Percentiles rank a stretch among this genome's conserved stretches.
These are phyloP conservation scores for Corchorus olitorius DNA, from an alignment of 345 rosid species.

Conservation along the genomic window DNA sequence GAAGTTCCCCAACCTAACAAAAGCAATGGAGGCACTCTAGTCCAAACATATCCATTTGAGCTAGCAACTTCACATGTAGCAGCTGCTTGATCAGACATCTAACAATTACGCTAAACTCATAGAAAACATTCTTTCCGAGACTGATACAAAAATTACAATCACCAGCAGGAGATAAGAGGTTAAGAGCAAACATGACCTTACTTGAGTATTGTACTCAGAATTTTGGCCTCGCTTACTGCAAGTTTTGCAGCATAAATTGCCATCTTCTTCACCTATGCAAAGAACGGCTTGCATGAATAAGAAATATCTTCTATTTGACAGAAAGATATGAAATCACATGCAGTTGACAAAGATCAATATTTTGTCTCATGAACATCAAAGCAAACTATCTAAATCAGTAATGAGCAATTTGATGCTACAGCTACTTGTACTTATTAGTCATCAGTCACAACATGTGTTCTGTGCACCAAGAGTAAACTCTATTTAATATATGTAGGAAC, in stretches of 20 bases:
- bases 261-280: constrained; percentile 56
- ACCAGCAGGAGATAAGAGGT: background rate
- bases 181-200: constrained; percentile 26
- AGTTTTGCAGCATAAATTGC: constrained; percentile 41
- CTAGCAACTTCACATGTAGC: background rate
- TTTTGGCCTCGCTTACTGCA: constrained; percentile 42
- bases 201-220: constrained; percentile 27
- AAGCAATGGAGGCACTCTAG: background rate
- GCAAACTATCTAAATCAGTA: background rate
- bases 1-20: background rate
- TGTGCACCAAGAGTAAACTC: background rate
- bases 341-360: constrained; percentile 5
- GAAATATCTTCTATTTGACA: constrained; percentile 8
- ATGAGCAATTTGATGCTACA: background rate
- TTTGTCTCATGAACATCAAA: background rate
- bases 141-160: constrained; percentile 3
- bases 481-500: background rate
- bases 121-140: background rate
- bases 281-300: constrained; percentile 11
- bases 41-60: constrained; percentile 19
- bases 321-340: background rate
- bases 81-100: constrained; percentile 4
- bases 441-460: background rate
- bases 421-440: background rate
- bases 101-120: background rate